phyloP scores from a whole-genome alignment of 176 grass and related monocot species.

The Poa pratensis region DNA sequence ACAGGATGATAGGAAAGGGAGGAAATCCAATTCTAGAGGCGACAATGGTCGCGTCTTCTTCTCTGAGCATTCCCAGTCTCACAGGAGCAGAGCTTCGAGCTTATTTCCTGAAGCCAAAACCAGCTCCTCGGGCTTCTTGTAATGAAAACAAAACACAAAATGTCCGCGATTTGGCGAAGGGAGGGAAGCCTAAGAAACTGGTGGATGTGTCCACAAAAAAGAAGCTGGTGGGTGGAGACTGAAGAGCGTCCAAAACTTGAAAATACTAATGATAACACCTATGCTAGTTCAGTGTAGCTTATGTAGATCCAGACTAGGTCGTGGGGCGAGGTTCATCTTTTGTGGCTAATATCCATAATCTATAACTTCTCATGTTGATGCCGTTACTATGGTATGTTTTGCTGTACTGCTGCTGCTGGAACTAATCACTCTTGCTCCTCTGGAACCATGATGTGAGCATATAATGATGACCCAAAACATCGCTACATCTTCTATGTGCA shows the following conservation, averaged over 20 bases:
- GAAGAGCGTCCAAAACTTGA: neutral
- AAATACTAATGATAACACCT: neutral
- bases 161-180: neutral
- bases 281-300: slow-evolving; percentile 6
- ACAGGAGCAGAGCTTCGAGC: neutral
- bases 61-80: slow-evolving; percentile 4
- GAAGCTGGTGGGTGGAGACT: neutral
- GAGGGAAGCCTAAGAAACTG: neutral
- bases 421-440: neutral
- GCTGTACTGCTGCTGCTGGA: neutral
- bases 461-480: neutral
- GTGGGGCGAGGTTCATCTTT: neutral
- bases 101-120: neutral
- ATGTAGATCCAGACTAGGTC: neutral
- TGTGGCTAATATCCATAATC: neutral
- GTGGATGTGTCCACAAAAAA: neutral
- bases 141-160: neutral
- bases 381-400: neutral
- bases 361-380: neutral
- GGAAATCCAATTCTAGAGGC: neutral
- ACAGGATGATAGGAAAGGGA: neutral
- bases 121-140: neutral
- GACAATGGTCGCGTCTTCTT: neutral
- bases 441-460: neutral
- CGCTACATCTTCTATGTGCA: neutral